A percentile compares a stretch with the other conserved stretches of the same genome.
These are phyloP conservation scores for Oxalis stricta DNA, from an alignment of 441 rosid species.

Conservation along the genomic window DNA sequence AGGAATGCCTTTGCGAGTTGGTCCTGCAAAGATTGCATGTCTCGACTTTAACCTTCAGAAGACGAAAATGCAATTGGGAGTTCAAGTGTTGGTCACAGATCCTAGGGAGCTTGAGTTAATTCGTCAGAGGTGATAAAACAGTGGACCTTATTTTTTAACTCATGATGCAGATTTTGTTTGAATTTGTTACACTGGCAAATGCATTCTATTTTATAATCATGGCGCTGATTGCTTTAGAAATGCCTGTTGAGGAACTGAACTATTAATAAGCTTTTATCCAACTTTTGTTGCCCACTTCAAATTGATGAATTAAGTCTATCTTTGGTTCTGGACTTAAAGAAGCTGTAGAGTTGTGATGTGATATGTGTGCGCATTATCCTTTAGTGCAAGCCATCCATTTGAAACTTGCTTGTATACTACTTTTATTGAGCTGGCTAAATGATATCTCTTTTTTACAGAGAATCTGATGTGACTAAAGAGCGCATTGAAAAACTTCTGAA, in stretches of 20 bases:
- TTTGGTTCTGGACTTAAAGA: too few species aligned
- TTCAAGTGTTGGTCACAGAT: conserved; percentile 85
- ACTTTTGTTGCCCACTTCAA: not conserved
- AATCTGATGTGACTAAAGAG: conserved; percentile 94
- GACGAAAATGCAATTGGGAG: conserved; percentile 94
- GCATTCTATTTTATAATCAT: too few species aligned
- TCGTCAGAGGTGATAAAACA: conserved; percentile 58
- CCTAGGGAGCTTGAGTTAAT: conserved; percentile 98
- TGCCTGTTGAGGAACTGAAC: too few species aligned
- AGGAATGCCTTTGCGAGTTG: conserved; percentile 88
- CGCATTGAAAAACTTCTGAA: conserved; percentile 83
- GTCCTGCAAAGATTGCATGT: conserved; percentile 87
- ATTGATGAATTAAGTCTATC: too few species aligned
- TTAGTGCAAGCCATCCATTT: too few species aligned
- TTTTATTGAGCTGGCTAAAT: conserved; percentile 1
- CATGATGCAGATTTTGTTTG: not conserved
- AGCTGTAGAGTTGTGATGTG: too few species aligned
- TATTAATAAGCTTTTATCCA: not conserved
- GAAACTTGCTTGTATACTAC: not conserved
- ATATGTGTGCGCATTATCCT: too few species aligned
- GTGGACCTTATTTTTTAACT: not conserved
- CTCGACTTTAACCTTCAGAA: conserved; percentile 96
- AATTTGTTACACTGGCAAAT: not conserved
- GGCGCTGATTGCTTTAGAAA: too few species aligned
- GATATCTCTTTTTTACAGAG: conserved; percentile 34